Conservation (phyloP, 192 early-diverging fungal species). For the Entomortierella lignicola region DNA sequence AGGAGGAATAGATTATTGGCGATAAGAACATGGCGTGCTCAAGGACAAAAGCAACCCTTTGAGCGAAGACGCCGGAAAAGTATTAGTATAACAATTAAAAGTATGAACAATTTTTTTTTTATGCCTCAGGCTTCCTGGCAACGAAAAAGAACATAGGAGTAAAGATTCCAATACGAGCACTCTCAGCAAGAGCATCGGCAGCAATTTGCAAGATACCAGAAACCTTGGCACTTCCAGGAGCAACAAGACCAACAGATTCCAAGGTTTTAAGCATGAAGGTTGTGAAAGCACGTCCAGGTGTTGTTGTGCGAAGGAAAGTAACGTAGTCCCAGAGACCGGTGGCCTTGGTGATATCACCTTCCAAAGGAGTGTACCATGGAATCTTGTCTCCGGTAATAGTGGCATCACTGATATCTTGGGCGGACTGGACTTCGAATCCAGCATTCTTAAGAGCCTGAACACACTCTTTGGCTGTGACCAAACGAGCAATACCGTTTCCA, state of each 20-base stretch:
- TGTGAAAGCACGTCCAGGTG: conserved; percentile 77
- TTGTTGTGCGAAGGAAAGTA: conserved; percentile 61
- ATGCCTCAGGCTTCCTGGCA: conserved; percentile 70
- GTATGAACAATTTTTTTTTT: too few relatives aligned
- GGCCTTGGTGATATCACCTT: conserved; percentile 66
- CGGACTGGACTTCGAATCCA: conserved; percentile 86
- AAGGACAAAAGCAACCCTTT: too few relatives aligned
- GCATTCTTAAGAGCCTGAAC: conserved; percentile 83
- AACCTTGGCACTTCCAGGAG: conserved; percentile 87
- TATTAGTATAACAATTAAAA: too few relatives aligned
- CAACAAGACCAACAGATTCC: conserved; percentile 86
- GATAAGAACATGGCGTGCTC: too few relatives aligned
- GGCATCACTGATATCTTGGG: conserved; percentile 76
- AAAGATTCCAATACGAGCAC: conserved; percentile 84
- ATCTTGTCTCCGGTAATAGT: conserved; percentile 74
- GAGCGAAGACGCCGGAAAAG: too few relatives aligned
- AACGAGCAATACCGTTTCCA: conserved; percentile 91
- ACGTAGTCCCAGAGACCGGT: conserved; percentile 64
- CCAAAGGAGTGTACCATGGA: conserved; percentile 88
- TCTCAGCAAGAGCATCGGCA: conserved; percentile 84
- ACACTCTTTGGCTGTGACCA: conserved; percentile 79
- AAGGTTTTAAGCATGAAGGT: conserved; percentile 79
- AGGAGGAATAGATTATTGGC: too few relatives aligned
- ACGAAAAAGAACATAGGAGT: conserved; percentile 96
- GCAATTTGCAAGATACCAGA: conserved; percentile 84